Evolutionary conservation across 306 rosid species (phyloP), one percentile per base, ranked within the genome.

Genomic region (Glycine tomentella): DNA sequence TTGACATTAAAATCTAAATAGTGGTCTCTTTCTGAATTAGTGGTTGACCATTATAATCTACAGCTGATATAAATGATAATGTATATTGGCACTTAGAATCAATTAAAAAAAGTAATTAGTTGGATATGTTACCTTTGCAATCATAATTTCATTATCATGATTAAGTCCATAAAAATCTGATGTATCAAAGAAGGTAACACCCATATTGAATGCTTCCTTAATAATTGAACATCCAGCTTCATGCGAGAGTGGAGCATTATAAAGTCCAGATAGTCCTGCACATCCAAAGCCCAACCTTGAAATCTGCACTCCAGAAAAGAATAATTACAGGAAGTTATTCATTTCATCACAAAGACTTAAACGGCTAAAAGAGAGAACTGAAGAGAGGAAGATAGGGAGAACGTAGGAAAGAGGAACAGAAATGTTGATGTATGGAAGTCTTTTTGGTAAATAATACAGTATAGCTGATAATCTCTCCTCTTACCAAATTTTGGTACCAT

Each of bases 261-360:
- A 88, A 56, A 81, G 67, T 66, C 97, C 98, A 8, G 91, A 87
- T 17, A 89, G 80, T 58, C 94, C 95, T 7, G 14, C 92, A 79
- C 95, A 94, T 80, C 97, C 98, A 84, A 87, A 94, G n/a, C 93
- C 93, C 88, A 93, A 51, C 84, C 85, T 85, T 14, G 98, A 90
- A 68, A 93, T 93, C 97, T 93, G 82, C 80, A 84, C 9, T 58
- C 40, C 65, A 82, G 20, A 49, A 45, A 53, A 16, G 31, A 69
- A 57, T 42, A 69, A n/a, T 12, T n/a, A 25, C 16, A 6, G 25
- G 13, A 6, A 9, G 42, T 57, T 9, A 10, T 33, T 42, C 40
- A 14, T 40, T 40, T 11, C 44, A 77, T 9, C 58, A 77, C 13
- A 50, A 40, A 40, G 42, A 50, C 20, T 64, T 9, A 46, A 46